Conservation (phyloP, 139 green algal species). For the Chlorella sp. region DNA sequence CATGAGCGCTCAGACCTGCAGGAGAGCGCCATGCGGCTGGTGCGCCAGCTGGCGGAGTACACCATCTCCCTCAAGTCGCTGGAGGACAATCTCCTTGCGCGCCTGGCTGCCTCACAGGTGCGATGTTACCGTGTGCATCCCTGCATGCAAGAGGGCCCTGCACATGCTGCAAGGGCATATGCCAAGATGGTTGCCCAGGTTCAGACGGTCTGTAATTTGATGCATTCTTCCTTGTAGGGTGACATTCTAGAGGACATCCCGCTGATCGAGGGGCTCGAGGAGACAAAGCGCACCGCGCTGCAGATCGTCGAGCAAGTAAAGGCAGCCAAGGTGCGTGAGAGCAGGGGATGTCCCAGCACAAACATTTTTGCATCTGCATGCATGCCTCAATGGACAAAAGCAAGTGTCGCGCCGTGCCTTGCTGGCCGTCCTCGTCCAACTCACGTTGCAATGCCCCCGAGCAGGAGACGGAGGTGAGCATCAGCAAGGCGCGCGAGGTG, state of each 20-base stretch:
- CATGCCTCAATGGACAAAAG: background rate
- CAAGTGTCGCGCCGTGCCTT: background rate
- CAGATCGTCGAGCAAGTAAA: slow-evolving; percentile 89
- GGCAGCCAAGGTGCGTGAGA: slow-evolving; percentile 66
- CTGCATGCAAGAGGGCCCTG: too few relatives aligned
- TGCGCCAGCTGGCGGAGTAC: slow-evolving; percentile 84
- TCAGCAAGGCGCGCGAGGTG: slow-evolving; percentile 79
- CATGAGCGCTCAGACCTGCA: slow-evolving; percentile 91
- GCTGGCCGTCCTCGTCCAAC: background rate
- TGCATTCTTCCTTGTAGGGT: slow-evolving; percentile 57
- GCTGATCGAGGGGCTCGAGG: slow-evolving; percentile 91
- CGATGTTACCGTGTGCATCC: background rate
- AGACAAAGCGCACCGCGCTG: slow-evolving; percentile 88
- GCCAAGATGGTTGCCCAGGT: background rate
- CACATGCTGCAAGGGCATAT: background rate
- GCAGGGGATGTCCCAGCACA: slow-evolving; percentile 43
- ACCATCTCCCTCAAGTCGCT: slow-evolving; percentile 87
- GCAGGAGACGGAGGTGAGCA: slow-evolving; percentile 66
- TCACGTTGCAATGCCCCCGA: background rate
- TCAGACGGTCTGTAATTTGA: too few relatives aligned
- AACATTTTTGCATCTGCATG: slow-evolving; percentile 72
- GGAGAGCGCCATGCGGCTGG: slow-evolving; percentile 64
- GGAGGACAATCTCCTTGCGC: slow-evolving; percentile 88
- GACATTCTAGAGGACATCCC: slow-evolving; percentile 95
- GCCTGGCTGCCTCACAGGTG: slow-evolving; percentile 18